Evolutionary conservation across 352 stramenopile genomes (phyloP).

Genomic region (Pythium insidiosum): DNA sequence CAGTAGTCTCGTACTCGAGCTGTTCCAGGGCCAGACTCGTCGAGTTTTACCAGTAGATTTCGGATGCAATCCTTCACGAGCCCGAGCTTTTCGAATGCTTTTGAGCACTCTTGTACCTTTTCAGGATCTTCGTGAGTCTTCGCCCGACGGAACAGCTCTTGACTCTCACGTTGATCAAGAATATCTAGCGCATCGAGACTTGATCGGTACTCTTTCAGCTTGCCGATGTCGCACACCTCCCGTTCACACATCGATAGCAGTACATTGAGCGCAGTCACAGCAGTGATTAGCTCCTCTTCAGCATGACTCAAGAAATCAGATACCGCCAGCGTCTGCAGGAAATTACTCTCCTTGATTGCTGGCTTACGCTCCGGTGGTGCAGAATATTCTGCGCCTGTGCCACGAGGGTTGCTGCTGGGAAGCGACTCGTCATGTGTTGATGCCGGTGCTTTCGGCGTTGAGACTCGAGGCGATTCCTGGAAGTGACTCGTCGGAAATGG

Average conservation of each 20-base stretch:
- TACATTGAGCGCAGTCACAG: constrained; percentile 66
- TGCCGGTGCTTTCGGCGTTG: neutral
- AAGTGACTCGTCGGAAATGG: constrained; percentile 14
- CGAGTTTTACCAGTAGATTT: constrained; percentile 46
- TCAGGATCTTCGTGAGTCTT: constrained; percentile 23
- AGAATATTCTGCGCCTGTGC: neutral
- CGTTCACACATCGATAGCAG: constrained; percentile 68
- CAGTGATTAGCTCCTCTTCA: constrained; percentile 70
- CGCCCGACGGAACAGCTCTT: constrained; percentile 31
- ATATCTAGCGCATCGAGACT: constrained; percentile 67
- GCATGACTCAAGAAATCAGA: constrained; percentile 64
- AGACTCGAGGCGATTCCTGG: constrained; percentile 14
- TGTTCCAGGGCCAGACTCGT: constrained; percentile 35
- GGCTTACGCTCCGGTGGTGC: constrained; percentile 3
- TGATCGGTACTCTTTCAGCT: constrained; percentile 47
- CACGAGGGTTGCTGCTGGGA: neutral
- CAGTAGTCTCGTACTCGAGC: constrained; percentile 42
- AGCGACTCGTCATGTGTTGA: neutral
- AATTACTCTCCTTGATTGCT: constrained; percentile 32
- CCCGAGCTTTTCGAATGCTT: constrained; percentile 39
- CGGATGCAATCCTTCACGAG: constrained; percentile 52
- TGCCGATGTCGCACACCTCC: constrained; percentile 33
- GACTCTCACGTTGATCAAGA: constrained; percentile 52
- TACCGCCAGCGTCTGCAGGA: constrained; percentile 57
- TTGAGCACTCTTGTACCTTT: constrained; percentile 22